phyloP scores from a whole-genome alignment of 2,329 filamentous ascomycete species.

The Seiridium cupressi region DNA sequence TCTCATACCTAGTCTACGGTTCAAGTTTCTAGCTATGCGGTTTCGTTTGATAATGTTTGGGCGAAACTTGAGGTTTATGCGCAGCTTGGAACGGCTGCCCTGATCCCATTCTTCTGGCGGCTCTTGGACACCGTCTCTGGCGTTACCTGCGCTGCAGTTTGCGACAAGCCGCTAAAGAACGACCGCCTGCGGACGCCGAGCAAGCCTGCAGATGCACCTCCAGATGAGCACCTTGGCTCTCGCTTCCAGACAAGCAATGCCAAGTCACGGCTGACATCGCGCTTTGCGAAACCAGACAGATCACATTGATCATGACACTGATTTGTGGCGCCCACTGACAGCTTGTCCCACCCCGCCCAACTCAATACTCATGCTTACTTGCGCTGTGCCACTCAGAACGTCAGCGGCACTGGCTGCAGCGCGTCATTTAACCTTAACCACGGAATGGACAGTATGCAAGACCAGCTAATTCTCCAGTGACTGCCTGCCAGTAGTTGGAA shows the following conservation, averaged over 20 bases:
- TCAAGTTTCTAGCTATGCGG: neutral
- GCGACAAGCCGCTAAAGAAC: neutral
- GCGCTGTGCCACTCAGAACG: neutral
- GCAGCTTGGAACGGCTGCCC: neutral
- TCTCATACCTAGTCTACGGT: neutral
- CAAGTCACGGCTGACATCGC: too few species aligned
- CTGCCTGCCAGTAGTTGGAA: neutral
- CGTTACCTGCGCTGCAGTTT: too few species aligned
- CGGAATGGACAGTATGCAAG: neutral
- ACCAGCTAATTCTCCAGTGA: neutral
- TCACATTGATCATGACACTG: neutral
- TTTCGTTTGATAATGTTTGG: neutral
- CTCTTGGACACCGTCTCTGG: too few species aligned
- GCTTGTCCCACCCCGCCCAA: neutral
- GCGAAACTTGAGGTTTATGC: conserved; percentile 3
- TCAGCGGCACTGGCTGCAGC: neutral
- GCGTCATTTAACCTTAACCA: neutral
- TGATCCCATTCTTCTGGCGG: neutral
- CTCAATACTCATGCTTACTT: neutral
- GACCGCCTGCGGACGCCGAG: neutral
- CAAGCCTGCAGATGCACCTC: neutral
- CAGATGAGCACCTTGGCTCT: neutral
- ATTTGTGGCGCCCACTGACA: neutral
- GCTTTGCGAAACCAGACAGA: too few species aligned
- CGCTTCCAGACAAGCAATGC: neutral